Evolutionary conservation across 108 stramenopile species (phyloP).

Genomic region (Skeletonema menzelii): DNA sequence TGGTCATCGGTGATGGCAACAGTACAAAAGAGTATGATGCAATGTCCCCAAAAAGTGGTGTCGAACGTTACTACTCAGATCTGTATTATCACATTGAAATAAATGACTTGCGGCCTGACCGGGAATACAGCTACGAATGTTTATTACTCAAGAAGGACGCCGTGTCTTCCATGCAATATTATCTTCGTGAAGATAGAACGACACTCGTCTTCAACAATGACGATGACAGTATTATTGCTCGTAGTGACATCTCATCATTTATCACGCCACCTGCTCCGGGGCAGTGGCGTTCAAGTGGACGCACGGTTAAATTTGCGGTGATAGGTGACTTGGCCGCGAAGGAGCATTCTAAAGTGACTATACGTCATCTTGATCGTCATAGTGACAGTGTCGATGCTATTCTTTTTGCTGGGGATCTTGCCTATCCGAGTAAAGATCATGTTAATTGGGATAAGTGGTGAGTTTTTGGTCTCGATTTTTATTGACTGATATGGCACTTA

Average conservation of each 20-base stretch:
- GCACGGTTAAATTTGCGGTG: constrained; percentile 41
- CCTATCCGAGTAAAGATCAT: constrained; percentile 75
- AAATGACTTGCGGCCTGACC: constrained; percentile 51
- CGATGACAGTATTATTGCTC: constrained; percentile 7
- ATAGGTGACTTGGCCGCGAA: constrained; percentile 40
- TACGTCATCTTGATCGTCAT: constrained; percentile 29
- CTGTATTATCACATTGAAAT: no score
- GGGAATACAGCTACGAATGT: constrained; percentile 66
- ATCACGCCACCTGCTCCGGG: constrained; percentile 30
- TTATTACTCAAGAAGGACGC: constrained; percentile 10
- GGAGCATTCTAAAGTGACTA: constrained; percentile 26
- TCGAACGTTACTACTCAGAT: constrained; percentile 5
- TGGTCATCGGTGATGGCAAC: not conserved
- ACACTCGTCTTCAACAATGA: not conserved
- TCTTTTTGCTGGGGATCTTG: constrained; percentile 78
- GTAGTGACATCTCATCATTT: constrained; percentile 18
- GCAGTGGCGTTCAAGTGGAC: constrained; percentile 28
- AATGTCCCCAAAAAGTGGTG: not conserved
- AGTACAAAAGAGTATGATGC: not conserved
- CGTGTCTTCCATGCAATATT: not conserved
- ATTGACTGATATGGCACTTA: not conserved
- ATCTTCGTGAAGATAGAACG: not conserved
- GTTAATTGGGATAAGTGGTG: constrained; percentile 78
- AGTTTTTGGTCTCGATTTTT: not conserved
- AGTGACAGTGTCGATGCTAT: constrained; percentile 50